Percentiles rank a stretch among this genome's conserved stretches.
phyloP scores from a whole-genome alignment of 2,329 filamentous ascomycete species.

The Aspergillus vadensis region DNA sequence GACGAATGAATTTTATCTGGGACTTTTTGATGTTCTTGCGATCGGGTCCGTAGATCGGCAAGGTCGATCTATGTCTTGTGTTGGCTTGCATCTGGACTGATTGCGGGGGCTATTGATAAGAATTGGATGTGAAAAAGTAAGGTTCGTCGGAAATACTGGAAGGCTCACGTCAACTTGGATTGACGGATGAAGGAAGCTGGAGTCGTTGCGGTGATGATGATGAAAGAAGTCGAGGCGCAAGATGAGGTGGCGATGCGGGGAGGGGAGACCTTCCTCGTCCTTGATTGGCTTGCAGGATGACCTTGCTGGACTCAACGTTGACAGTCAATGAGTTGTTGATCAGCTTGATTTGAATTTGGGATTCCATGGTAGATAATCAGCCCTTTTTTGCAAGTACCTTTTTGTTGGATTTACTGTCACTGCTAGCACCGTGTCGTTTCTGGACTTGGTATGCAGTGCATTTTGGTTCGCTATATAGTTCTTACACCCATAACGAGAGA shows the following conservation, averaged over 20 bases:
- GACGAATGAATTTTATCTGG: slow-evolving; percentile 26
- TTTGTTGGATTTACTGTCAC: too few relatives aligned
- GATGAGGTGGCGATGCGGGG: slow-evolving; percentile 17
- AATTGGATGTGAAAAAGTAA: background rate
- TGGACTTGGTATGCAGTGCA: too few relatives aligned
- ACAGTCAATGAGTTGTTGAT: background rate
- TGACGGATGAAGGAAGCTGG: background rate
- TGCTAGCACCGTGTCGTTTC: too few relatives aligned
- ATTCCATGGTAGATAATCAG: too few relatives aligned
- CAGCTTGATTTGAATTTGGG: background rate
- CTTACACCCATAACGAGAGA: too few relatives aligned
- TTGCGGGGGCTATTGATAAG: background rate
- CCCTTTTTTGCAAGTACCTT: too few relatives aligned
- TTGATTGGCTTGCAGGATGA: background rate
- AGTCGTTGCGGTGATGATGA: background rate
- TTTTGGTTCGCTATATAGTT: too few relatives aligned
- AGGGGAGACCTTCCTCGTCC: slow-evolving; percentile 11
- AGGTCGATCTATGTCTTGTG: slow-evolving; percentile 18
- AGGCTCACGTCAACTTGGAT: background rate
- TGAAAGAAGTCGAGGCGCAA: background rate
- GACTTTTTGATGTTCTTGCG: slow-evolving; percentile 14
- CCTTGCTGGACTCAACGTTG: background rate
- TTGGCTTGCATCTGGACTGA: slow-evolving; percentile 15
- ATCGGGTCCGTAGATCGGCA: slow-evolving; percentile 23
- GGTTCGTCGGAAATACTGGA: background rate